phyloP scores from a whole-genome alignment of 2,329 filamentous ascomycete genomes.

The Aspergillus terreus region DNA sequence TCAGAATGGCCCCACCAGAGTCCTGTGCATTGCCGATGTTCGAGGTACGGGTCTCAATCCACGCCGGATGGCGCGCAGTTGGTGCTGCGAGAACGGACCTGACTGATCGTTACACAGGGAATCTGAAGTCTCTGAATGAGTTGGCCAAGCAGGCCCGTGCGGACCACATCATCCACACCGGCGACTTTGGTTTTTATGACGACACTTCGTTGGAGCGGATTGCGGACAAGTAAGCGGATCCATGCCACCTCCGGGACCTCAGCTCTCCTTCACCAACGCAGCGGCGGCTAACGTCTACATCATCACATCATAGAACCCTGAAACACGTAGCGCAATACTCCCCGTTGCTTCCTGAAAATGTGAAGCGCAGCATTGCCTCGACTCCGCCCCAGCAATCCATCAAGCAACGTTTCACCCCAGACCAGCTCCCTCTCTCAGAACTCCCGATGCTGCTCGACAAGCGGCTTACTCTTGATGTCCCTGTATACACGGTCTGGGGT shows the following conservation, averaged over 20 bases:
- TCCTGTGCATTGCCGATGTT: slow-evolving; percentile 50
- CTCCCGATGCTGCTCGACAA: slow-evolving; percentile 84
- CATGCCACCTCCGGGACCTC: slow-evolving; percentile 4
- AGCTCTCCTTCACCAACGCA: background rate
- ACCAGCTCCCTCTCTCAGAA: slow-evolving; percentile 87
- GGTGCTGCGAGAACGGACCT: slow-evolving; percentile 3
- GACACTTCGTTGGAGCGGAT: slow-evolving; percentile 93
- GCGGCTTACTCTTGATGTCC: slow-evolving; percentile 86
- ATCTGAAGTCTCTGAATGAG: slow-evolving; percentile 91
- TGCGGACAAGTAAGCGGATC: slow-evolving; percentile 78
- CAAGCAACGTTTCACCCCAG: slow-evolving; percentile 77
- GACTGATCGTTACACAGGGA: slow-evolving; percentile 58
- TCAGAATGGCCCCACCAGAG: slow-evolving; percentile 45
- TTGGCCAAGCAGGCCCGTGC: slow-evolving; percentile 91
- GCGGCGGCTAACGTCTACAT: slow-evolving; percentile 1
- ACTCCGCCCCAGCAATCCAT: slow-evolving; percentile 65
- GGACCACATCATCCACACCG: slow-evolving; percentile 97
- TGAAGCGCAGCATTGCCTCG: slow-evolving; percentile 64
- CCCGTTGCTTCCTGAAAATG: slow-evolving; percentile 76
- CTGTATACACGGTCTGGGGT: slow-evolving; percentile 98
- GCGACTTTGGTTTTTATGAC: slow-evolving; percentile 99
- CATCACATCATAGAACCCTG: slow-evolving; percentile 62
- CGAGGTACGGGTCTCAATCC: slow-evolving; percentile 36
- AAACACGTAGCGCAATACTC: slow-evolving; percentile 99
- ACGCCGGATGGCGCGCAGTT: background rate